Evolutionary conservation across 495 filamentous ascomycete genomes (phyloP), one percentile per base, ranked within the genome.

Genomic region (Bacidia rubella): DNA sequence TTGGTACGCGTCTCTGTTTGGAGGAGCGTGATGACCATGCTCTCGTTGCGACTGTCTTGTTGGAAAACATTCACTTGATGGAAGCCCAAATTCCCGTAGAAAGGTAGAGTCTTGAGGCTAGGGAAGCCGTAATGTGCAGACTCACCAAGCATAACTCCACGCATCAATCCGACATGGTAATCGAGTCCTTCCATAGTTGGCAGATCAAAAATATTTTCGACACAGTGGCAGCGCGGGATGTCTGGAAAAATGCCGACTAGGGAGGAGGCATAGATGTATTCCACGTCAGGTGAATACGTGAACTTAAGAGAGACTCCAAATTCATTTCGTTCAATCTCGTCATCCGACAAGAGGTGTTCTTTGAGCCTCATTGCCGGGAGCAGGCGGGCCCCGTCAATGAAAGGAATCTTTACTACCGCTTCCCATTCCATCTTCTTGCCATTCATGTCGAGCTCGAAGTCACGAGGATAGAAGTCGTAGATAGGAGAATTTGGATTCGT

Each of bases 371-470:
- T 92, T 11, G 90, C 93, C 29, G 71, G 69, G 35, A 99, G 72
- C 17, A 99, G 69, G 2, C 93, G 77, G 47, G 77, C 74, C 63
- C 97, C 90, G 26, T 97, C 88, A 59, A 99, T 99, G 68, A 99
- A 99, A 0, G 93, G 93, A 56, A 99, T 97, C 68, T 95, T 96
- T 49, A 97, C 89, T 38, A 99, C 90, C 26, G 92, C 93, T 61
- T 99, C 93, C 93, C 93, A 99, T 58, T 97, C 93, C 88, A 94
- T 93, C 72, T 95, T 99, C 74, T 99, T 99, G 51, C 93, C 93
- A 60, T 97, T 96, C 90, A 97, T 96, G 62, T 99, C 93, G 19
- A 99, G 76, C 57, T 95, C 89, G 57, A 99, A 99, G 56, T 97
- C 90, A 53, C 90, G 78, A 24, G 93, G 93, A 62, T 99, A 99